Evolutionary conservation across 2,329 filamentous ascomycete genomes (phyloP).

Genomic region (Fusarium sororula): DNA sequence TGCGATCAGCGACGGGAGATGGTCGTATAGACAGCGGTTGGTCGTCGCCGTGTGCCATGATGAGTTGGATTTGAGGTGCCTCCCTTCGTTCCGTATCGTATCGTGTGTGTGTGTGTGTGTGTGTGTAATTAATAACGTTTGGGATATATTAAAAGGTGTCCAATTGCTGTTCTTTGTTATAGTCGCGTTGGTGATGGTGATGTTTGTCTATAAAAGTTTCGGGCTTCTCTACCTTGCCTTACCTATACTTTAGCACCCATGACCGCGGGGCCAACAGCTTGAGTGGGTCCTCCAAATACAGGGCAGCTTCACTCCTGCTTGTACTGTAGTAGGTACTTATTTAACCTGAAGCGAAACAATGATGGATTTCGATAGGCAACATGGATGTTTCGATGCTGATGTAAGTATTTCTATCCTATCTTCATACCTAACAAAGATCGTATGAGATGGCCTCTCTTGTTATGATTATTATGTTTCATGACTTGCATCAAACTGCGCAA

Average conservation of each 20-base stretch:
- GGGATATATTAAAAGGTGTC: neutral
- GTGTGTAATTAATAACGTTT: neutral
- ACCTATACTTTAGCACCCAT: conserved; percentile 5
- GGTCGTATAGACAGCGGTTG: conserved; percentile 52
- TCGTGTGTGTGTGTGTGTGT: neutral
- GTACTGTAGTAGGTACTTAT: neutral
- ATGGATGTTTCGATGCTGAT: neutral
- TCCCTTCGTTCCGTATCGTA: neutral
- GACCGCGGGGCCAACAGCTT: conserved; percentile 10
- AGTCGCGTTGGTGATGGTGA: conserved; percentile 1
- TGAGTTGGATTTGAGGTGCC: neutral
- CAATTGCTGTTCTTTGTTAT: neutral
- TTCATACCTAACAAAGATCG: too few relatives aligned
- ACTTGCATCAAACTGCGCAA: neutral
- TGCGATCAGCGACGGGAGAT: conserved; percentile 62
- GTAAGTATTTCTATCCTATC: neutral
- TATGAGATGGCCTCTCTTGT: neutral
- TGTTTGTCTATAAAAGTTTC: conserved; percentile 1
- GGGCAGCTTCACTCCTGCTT: neutral
- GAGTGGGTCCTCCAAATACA: neutral
- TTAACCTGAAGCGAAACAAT: neutral
- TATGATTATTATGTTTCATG: neutral
- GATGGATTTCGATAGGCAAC: neutral
- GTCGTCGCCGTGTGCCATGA: conserved; percentile 47
- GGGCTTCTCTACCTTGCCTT: neutral